phyloP scores from a whole-genome alignment of 192 early-diverging fungal species.

The Piromyces finnis region DNA sequence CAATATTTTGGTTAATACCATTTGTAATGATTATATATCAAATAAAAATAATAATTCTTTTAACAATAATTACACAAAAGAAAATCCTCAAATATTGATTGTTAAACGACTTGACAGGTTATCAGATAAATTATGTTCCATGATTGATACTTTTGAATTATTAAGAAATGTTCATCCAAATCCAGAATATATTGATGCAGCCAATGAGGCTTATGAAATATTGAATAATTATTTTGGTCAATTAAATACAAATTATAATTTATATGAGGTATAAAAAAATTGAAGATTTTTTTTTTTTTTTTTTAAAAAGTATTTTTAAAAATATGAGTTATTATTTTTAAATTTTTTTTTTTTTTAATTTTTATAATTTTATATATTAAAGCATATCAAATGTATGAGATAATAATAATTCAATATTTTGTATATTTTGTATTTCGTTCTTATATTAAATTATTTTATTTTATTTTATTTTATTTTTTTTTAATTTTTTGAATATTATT shows the following conservation, averaged over 20 bases:
- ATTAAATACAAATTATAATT: conserved; percentile 74
- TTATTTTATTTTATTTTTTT: too few species aligned
- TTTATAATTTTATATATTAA: too few species aligned
- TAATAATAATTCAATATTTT: too few species aligned
- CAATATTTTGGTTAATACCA: background rate
- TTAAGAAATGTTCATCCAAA: conserved; percentile 41
- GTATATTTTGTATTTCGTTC: too few species aligned
- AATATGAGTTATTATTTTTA: too few species aligned
- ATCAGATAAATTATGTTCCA: conserved; percentile 8
- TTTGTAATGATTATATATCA: background rate
- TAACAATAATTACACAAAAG: background rate
- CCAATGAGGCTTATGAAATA: conserved; percentile 53
- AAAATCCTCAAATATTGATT: conserved; percentile 6
- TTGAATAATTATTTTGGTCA: conserved; percentile 75
- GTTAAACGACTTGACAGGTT: conserved; percentile 79
- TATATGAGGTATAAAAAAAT: conserved; percentile 42
- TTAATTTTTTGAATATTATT: too few species aligned
- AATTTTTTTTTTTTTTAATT: too few species aligned
- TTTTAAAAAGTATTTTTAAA: too few species aligned
- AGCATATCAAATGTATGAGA: too few species aligned
- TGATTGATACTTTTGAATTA: background rate
- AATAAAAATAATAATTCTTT: background rate
- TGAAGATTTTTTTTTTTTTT: background rate
- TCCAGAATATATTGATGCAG: conserved; percentile 40
- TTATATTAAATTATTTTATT: too few species aligned